These are phyloP conservation scores for Aphanomyces cochlioides DNA, from an alignment of 352 stramenopile genomes.

Conservation along the genomic window DNA sequence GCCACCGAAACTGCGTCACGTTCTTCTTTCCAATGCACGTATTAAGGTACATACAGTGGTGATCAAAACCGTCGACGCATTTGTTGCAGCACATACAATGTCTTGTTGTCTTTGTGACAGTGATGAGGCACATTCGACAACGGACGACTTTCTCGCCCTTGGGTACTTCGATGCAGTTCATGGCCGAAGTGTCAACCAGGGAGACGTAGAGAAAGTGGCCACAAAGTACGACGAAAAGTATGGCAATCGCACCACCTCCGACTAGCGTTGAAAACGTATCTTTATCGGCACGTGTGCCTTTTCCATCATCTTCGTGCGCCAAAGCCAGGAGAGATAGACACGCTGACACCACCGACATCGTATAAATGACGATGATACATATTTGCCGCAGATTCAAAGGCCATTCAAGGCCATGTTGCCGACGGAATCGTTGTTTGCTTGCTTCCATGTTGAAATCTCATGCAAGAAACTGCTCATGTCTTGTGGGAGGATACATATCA, in stretches of 20 bases:
- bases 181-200: conserved; percentile 10
- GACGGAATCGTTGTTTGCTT: not conserved
- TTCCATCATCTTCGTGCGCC: not conserved
- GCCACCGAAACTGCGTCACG: conserved; percentile 54
- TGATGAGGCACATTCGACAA: conserved; percentile 44
- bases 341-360: not conserved
- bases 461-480: no score
- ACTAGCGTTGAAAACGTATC: not conserved
- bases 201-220: conserved; percentile 20
- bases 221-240: conserved; percentile 9
- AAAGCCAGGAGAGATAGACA: not conserved
- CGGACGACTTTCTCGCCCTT: conserved; percentile 27
- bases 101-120: conserved; percentile 42
- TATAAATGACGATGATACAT: conserved; percentile 4
- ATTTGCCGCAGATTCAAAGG: conserved; percentile 6
- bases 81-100: conserved; percentile 94
- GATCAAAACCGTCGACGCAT: conserved; percentile 91
- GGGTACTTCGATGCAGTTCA: not conserved
- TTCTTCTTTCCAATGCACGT: conserved; percentile 87
- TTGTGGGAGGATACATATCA: no score
- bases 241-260: not conserved
- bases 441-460: not conserved
- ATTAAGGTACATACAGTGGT: conserved; percentile 95
- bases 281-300: not conserved
- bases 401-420: conserved; percentile 15